Conservation (phyloP, 768 basidiomycete genomes). For the Podaxis pistillaris region DNA sequence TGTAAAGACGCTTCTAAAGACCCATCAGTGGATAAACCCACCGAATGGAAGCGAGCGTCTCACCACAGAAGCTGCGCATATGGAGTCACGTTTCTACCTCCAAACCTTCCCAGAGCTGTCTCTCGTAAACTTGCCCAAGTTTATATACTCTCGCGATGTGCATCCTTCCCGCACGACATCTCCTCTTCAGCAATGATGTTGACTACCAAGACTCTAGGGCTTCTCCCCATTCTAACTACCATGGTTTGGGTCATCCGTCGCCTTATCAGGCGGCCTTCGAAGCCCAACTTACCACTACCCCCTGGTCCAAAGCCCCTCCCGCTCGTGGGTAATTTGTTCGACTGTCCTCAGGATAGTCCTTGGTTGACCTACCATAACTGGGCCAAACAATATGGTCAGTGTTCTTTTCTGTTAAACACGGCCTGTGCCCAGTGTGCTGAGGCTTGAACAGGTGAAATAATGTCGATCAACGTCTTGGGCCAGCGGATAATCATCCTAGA, state of each 20-base stretch:
- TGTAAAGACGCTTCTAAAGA: too few relatives aligned
- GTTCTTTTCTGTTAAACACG: not conserved
- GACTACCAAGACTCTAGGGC: not conserved
- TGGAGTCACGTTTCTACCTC: too few relatives aligned
- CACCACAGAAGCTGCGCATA: too few relatives aligned
- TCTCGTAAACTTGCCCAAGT: too few relatives aligned
- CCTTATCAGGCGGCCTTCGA: not conserved
- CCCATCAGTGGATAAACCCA: too few relatives aligned
- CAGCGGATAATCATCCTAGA: not conserved
- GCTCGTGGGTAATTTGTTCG: not conserved
- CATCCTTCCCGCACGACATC: not conserved
- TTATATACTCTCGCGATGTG: not conserved
- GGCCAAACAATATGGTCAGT: not conserved
- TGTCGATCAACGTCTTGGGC: not conserved
- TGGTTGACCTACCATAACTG: constrained; percentile 32
- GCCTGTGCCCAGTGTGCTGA: not conserved
- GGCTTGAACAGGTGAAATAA: not conserved
- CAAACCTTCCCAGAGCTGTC: too few relatives aligned
- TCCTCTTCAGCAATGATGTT: not conserved
- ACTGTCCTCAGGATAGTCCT: constrained; percentile 9
- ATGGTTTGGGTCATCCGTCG: not conserved
- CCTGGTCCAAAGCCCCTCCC: not conserved
- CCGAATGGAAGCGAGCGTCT: too few relatives aligned
- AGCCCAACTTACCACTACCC: constrained; percentile 11
- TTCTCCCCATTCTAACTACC: not conserved